A percentile compares a stretch with the other conserved stretches of the same genome.
These are phyloP conservation scores for Closterium sp. DNA, from an alignment of 139 green algal genomes.

Conservation along the genomic window DNA sequence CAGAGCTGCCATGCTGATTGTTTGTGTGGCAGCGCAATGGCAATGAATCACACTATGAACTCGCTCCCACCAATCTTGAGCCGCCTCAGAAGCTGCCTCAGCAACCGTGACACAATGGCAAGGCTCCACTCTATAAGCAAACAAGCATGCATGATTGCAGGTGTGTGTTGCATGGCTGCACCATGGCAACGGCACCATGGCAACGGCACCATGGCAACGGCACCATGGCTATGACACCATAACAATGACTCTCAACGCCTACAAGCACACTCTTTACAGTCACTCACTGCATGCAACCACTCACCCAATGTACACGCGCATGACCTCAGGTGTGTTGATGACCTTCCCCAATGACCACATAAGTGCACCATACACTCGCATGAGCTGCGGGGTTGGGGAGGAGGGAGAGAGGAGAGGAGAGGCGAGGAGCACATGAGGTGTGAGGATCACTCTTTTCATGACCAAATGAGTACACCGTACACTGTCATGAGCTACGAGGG, in stretches of 20 bases:
- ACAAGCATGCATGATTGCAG: too few species aligned
- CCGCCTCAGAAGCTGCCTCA: too few species aligned
- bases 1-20: too few species aligned
- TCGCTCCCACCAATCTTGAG: too few species aligned
- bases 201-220: too few species aligned
- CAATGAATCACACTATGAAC: too few species aligned
- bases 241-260: background rate
- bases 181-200: background rate
- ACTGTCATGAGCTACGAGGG: constrained; percentile 96
- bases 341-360: constrained; percentile 98
- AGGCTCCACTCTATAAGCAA: too few species aligned
- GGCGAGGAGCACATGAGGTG: constrained; percentile 68
- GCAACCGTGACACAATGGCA: too few species aligned
- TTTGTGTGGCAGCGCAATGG: too few species aligned
- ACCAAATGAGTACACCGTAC: constrained; percentile 98
- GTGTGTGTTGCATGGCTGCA: background rate
- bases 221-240: too few species aligned
- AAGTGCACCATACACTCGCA: constrained; percentile 98
- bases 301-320: constrained; percentile 88
- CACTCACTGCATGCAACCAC: background rate
- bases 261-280: too few species aligned
- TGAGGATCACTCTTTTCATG: constrained; percentile 88
- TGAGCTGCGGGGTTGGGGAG: constrained; percentile 75
- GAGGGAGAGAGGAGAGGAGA: background rate
- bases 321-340: constrained; percentile 88